Conservation (phyloP, 352 stramenopile species). For the Phytophthora pluvialis region DNA sequence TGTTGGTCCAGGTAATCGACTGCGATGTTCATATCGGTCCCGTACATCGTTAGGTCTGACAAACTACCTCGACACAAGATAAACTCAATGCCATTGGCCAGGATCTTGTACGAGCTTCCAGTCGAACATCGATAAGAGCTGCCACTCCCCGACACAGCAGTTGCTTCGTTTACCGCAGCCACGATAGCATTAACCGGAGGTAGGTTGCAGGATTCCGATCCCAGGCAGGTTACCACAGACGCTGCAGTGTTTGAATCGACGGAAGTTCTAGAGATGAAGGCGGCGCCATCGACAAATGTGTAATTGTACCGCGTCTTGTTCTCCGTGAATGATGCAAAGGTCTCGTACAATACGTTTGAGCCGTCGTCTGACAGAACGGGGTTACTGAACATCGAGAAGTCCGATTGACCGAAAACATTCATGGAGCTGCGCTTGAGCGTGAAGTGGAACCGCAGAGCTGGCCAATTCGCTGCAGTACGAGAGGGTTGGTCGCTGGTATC, state of each 20-base stretch:
- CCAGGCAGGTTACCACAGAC: neutral
- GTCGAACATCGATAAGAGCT: neutral
- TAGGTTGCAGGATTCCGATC: neutral
- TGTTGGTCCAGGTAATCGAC: slow-evolving; percentile 2
- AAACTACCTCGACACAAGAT: slow-evolving; percentile 5
- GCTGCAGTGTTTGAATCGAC: neutral
- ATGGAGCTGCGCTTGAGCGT: slow-evolving; percentile 44
- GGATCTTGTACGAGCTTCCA: slow-evolving; percentile 1
- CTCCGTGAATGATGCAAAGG: slow-evolving; percentile 24
- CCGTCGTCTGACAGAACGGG: slow-evolving; percentile 17
- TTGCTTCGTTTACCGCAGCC: neutral
- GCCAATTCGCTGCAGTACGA: slow-evolving; percentile 16
- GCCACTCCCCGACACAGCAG: neutral
- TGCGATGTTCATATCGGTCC: slow-evolving; percentile 17
- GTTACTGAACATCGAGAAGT: slow-evolving; percentile 39
- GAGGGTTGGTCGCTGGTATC: too few relatives aligned
- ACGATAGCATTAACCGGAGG: slow-evolving; percentile 12
- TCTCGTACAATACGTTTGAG: slow-evolving; percentile 35
- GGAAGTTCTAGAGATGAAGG: neutral
- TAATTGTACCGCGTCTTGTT: slow-evolving; percentile 29
- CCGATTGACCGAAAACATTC: slow-evolving; percentile 28
- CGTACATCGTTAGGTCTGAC: slow-evolving; percentile 11
- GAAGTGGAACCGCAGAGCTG: slow-evolving; percentile 36
- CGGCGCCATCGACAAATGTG: slow-evolving; percentile 22
- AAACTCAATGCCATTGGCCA: slow-evolving; percentile 14